Percentiles rank a stretch among this genome's conserved stretches.
Evolutionary conservation across 768 basidiomycete species (phyloP).

Genomic region (Kwoniella dejecticola): DNA sequence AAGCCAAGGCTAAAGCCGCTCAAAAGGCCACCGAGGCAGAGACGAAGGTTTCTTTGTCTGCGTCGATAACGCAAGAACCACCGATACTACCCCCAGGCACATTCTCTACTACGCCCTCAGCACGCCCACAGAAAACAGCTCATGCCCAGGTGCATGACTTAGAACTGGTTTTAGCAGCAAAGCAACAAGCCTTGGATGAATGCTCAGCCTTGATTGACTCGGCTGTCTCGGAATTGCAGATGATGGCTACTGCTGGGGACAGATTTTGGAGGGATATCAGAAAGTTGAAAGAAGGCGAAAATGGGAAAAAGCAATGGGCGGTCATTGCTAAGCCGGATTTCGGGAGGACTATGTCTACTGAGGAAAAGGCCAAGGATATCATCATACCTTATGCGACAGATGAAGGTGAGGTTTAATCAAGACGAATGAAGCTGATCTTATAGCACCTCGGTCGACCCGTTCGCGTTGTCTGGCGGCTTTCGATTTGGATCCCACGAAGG

Average conservation of each 20-base stretch:
- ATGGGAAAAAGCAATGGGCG: slow-evolving; percentile 42
- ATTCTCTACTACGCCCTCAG: slow-evolving; percentile 29
- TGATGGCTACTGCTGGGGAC: slow-evolving; percentile 37
- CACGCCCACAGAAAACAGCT: slow-evolving; percentile 7
- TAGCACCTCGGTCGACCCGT: slow-evolving; percentile 19
- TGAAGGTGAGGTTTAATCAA: slow-evolving; percentile 36
- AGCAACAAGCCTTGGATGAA: slow-evolving; percentile 44
- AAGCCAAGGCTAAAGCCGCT: slow-evolving; percentile 12
- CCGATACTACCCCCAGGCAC: slow-evolving; percentile 45
- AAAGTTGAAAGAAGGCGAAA: slow-evolving; percentile 32
- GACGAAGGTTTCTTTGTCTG: background rate
- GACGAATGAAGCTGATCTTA: background rate
- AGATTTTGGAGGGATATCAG: slow-evolving; percentile 42
- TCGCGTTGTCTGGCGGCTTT: slow-evolving; percentile 46
- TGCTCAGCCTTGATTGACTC: slow-evolving; percentile 46
- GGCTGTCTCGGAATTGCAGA: slow-evolving; percentile 42
- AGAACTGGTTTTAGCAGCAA: slow-evolving; percentile 39
- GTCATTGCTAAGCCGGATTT: slow-evolving; percentile 48
- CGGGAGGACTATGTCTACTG: slow-evolving; percentile 29
- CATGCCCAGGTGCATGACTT: slow-evolving; percentile 28
- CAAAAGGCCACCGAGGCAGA: slow-evolving; percentile 14
- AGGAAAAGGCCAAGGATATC: slow-evolving; percentile 45
- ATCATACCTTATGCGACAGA: slow-evolving; percentile 49
- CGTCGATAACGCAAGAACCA: slow-evolving; percentile 22
- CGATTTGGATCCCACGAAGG: slow-evolving; percentile 40